These are phyloP conservation scores for Dothistroma pini DNA, from an alignment of 2,329 filamentous ascomycete genomes.

Conservation along the genomic window DNA sequence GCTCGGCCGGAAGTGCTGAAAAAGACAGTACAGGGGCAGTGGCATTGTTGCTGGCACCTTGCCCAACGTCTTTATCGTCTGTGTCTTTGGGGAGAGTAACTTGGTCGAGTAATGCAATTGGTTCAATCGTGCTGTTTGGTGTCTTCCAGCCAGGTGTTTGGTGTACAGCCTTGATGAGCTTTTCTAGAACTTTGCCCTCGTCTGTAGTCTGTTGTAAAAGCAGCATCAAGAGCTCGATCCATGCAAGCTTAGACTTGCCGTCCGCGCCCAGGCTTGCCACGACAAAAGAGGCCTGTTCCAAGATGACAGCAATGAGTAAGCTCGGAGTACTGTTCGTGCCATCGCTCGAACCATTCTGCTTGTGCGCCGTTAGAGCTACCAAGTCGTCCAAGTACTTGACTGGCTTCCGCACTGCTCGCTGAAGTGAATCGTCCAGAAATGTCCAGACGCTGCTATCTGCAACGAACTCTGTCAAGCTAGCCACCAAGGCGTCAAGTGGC, in stretches of 20 bases:
- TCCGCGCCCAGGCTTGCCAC: constrained; percentile 13
- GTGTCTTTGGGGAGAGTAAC: neutral
- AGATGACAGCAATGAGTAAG: constrained; percentile 63
- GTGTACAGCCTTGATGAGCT: constrained; percentile 3
- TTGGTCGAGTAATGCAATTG: neutral
- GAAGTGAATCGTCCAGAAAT: constrained; percentile 80
- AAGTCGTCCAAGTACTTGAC: constrained; percentile 79
- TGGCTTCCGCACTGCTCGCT: constrained; percentile 69
- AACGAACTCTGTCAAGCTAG: constrained; percentile 34
- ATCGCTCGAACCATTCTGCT: neutral
- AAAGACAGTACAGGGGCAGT: constrained; percentile 13
- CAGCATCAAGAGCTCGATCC: constrained; percentile 23
- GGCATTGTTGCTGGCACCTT: neutral
- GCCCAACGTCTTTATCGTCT: neutral
- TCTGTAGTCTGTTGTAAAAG: constrained; percentile 16
- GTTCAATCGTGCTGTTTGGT: constrained; percentile 6
- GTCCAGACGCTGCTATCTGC: constrained; percentile 50
- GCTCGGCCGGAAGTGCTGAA: constrained; percentile 39
- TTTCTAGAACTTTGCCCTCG: constrained; percentile 6
- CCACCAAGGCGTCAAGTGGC: constrained; percentile 47
- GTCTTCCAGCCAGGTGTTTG: constrained; percentile 1
- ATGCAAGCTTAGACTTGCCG: constrained; percentile 16
- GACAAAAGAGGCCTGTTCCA: constrained; percentile 72
- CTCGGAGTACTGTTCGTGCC: constrained; percentile 47
- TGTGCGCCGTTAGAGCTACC: constrained; percentile 43